phyloP scores from a whole-genome alignment of 345 rosid genomes.

The Atalantia buxifolia region DNA sequence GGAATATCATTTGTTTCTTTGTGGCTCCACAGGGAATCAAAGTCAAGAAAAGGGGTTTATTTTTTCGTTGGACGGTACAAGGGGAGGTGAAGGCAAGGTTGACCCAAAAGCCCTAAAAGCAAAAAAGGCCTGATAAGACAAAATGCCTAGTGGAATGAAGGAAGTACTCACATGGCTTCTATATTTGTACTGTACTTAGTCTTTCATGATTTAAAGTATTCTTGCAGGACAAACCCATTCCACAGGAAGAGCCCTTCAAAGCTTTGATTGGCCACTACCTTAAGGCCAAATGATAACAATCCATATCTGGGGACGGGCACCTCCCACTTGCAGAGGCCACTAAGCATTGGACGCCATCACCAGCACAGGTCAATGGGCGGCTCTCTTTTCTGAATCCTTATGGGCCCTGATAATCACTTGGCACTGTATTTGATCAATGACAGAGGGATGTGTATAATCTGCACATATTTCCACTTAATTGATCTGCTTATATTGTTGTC shows the following conservation, averaged over 20 bases:
- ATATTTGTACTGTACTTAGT: slow-evolving; percentile 34
- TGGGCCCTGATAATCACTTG: slow-evolving; percentile 38
- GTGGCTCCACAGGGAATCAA: slow-evolving; percentile 13
- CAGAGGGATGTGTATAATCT: slow-evolving; percentile 22
- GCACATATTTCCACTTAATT: slow-evolving; percentile 17
- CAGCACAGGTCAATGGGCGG: slow-evolving; percentile 44
- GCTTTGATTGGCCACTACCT: slow-evolving; percentile 41
- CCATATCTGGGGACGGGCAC: slow-evolving; percentile 36
- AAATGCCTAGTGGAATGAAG: slow-evolving; percentile 26
- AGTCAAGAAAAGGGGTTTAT: not conserved
- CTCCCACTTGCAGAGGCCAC: slow-evolving; percentile 58
- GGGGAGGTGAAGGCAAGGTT: slow-evolving; percentile 22
- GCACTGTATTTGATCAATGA: slow-evolving; percentile 26
- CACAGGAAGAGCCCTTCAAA: slow-evolving; percentile 29
- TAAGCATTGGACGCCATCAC: slow-evolving; percentile 31
- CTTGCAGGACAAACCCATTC: slow-evolving; percentile 29
- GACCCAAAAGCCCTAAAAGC: slow-evolving; percentile 23
- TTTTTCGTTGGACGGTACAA: slow-evolving; percentile 21
- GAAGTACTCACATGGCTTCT: slow-evolving; percentile 28
- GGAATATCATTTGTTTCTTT: slow-evolving; percentile 7
- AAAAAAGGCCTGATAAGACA: slow-evolving; percentile 25
- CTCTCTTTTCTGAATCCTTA: slow-evolving; percentile 33
- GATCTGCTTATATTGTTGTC: slow-evolving; percentile 9
- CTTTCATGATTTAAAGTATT: slow-evolving; percentile 48
- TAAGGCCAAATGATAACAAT: slow-evolving; percentile 38